Evolutionary conservation across 2,329 filamentous ascomycete species (phyloP).

Genomic region (Xylariaceae sp.): DNA sequence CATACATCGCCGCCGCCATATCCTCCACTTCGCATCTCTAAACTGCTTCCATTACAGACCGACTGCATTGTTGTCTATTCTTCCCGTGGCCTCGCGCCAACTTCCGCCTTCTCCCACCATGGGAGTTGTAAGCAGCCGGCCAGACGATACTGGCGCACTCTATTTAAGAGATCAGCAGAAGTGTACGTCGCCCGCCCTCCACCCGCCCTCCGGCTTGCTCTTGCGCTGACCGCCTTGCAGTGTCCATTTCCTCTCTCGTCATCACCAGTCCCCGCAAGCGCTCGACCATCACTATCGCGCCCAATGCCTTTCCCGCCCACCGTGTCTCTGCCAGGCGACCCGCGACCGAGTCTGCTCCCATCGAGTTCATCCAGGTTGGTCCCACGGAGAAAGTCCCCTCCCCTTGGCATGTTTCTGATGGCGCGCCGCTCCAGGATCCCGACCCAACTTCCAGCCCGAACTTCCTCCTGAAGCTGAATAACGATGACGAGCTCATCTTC

Average conservation of each 20-base stretch:
- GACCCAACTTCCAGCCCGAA: constrained; percentile 56
- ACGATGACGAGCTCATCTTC: constrained; percentile 89
- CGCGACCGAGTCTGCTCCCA: constrained; percentile 61
- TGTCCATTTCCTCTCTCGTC: constrained; percentile 76
- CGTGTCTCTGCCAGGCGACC: constrained; percentile 68
- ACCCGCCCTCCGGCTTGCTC: constrained; percentile 3
- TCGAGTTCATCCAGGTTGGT: constrained; percentile 88
- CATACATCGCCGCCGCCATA: too few species aligned
- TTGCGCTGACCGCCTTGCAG: constrained; percentile 38
- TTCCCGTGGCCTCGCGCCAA: too few species aligned
- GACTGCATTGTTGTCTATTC: constrained; percentile 1
- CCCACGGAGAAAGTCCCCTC: too few species aligned
- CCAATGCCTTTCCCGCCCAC: constrained; percentile 82
- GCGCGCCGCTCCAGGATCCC: constrained; percentile 58
- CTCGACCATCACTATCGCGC: constrained; percentile 67
- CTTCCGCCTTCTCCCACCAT: constrained; percentile 47
- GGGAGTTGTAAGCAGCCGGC: constrained; percentile 86
- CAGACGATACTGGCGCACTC: constrained; percentile 72
- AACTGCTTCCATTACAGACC: too few species aligned
- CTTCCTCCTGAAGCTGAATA: constrained; percentile 79
- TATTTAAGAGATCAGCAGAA: constrained; percentile 87
- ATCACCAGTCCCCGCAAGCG: constrained; percentile 75
- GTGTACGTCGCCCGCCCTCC: constrained; percentile 51
- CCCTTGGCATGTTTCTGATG: constrained; percentile 14
- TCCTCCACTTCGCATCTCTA: too few species aligned